These are phyloP conservation scores for Talaromyces albobiverticillius DNA, from an alignment of 2,329 filamentous ascomycete species.

Conservation along the genomic window DNA sequence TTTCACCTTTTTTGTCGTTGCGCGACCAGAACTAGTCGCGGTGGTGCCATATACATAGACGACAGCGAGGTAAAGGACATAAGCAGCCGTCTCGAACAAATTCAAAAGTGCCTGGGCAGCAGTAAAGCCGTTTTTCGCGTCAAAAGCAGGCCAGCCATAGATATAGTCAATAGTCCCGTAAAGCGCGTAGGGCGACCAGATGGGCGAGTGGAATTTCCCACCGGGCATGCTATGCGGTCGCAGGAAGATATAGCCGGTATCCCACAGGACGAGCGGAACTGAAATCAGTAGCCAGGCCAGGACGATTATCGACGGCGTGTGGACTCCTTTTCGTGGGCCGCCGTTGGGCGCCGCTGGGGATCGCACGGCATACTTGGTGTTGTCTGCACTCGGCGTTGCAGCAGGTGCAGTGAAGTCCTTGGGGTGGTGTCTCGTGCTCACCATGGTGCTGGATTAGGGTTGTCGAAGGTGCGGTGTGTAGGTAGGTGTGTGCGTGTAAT, in stretches of 20 bases:
- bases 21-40: conserved; percentile 24
- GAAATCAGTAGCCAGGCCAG: conserved; percentile 72
- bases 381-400: conserved; percentile 23
- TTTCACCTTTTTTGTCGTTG: conserved; percentile 22
- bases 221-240: conserved; percentile 81
- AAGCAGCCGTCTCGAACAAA: conserved; percentile 64
- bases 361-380: conserved; percentile 23
- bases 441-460: conserved; percentile 41
- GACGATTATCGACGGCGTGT: conserved; percentile 58
- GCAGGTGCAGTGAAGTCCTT: conserved; percentile 46
- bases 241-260: conserved; percentile 72
- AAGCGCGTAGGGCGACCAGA: conserved; percentile 75
- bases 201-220: conserved; percentile 65
- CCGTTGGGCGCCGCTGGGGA: conserved; percentile 20
- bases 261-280: conserved; percentile 77
- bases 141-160: conserved; percentile 73
- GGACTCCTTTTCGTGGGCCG: conserved; percentile 46
- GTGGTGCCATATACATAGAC: conserved; percentile 44
- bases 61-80: conserved; percentile 60
- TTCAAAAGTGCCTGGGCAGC: conserved; percentile 71
- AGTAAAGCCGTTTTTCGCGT: conserved; percentile 70
- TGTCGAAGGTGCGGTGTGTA: too few relatives aligned
- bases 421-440: conserved; percentile 56
- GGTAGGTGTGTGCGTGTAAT: too few relatives aligned
- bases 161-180: conserved; percentile 78